Evolutionary conservation across 805 yeast species (phyloP).

Genomic region (Candida palmyrensis): DNA sequence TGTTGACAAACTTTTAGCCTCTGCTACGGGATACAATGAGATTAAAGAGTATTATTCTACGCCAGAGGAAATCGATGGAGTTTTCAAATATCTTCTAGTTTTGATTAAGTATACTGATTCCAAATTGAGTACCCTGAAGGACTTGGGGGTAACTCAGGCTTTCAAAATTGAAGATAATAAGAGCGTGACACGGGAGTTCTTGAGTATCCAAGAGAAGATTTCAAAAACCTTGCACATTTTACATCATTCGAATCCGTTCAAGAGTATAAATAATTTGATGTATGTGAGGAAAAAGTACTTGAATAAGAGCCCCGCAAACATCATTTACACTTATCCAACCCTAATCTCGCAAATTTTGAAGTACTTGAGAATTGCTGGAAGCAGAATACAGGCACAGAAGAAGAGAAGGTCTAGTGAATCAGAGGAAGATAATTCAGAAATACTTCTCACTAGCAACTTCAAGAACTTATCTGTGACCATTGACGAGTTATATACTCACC

Average conservation of each 20-base stretch:
- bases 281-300: conserved; percentile 41
- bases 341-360: conserved; percentile 58
- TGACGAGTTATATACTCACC: conserved; percentile 54
- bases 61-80: conserved; percentile 50
- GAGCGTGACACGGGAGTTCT: conserved; percentile 30
- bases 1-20: conserved; percentile 47
- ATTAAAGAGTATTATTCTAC: conserved; percentile 20
- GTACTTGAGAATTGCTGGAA: conserved; percentile 46
- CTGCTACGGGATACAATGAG: conserved; percentile 18
- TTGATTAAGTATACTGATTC: conserved; percentile 40
- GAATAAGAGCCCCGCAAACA: conserved; percentile 49
- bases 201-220: conserved; percentile 52
- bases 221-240: conserved; percentile 69
- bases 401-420: conserved; percentile 25
- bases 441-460: conserved; percentile 49
- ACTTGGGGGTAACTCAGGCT: conserved; percentile 34
- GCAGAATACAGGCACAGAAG: conserved; percentile 14
- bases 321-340: conserved; percentile 71
- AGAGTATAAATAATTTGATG: conserved; percentile 26
- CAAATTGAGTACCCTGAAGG: conserved; percentile 29
- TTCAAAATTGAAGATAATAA: conserved; percentile 23
- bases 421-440: conserved; percentile 16
- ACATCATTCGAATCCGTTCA: conserved; percentile 35
- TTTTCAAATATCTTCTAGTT: conserved; percentile 54
- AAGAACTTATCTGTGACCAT: conserved; percentile 67